Percentiles rank a stretch among this genome's conserved stretches.
Evolutionary conservation across 176 grass and related monocot species (phyloP).

Genomic region (Carex parvula): DNA sequence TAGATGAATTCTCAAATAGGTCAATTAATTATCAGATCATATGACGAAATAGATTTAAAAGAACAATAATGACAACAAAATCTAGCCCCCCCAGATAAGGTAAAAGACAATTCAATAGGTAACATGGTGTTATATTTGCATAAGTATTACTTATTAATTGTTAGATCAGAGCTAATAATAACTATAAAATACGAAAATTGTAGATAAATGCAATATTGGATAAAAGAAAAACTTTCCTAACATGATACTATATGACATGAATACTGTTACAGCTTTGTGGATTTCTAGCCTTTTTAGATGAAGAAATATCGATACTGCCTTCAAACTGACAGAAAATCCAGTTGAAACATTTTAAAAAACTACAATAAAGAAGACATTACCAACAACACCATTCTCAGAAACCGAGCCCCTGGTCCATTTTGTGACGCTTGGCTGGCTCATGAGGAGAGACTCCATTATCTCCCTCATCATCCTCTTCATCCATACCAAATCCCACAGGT

Average conservation of each 20-base stretch:
- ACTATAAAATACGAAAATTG: neutral
- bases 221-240: neutral
- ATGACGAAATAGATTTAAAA: neutral
- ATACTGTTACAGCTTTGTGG: neutral
- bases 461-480: constrained; percentile 42
- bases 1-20: neutral
- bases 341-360: neutral
- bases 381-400: constrained; percentile 44
- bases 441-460: constrained; percentile 19
- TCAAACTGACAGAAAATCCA: constrained; percentile 6
- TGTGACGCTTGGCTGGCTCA: constrained; percentile 49
- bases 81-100: neutral
- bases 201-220: neutral
- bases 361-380: constrained; percentile 64
- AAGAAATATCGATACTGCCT: neutral
- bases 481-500: constrained; percentile 48
- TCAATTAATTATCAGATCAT: neutral
- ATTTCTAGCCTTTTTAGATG: neutral
- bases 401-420: constrained; percentile 29
- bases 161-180: neutral
- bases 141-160: neutral
- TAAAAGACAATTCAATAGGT: neutral
- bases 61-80: neutral
- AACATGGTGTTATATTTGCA: constrained; percentile 3
- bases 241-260: neutral